Evolutionary conservation across 1,284 basidiomycete genomes (phyloP), one percentile per base, ranked within the genome.

Genomic region (Fomitopsis palustris): DNA sequence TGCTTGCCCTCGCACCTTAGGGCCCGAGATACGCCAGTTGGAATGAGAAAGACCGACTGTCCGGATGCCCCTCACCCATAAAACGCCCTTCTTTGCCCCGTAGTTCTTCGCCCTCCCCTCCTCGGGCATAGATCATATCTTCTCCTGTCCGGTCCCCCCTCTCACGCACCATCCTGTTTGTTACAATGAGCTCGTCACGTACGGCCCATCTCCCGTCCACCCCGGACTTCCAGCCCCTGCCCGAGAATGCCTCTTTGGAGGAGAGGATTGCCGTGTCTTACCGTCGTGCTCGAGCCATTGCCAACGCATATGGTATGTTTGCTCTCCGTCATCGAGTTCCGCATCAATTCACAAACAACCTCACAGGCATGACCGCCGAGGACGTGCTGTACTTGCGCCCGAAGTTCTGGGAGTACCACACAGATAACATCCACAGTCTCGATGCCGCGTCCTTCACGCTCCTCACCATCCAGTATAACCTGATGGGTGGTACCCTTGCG

Each of bases 381-480:
- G 73, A 74, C 56, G 56, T 75, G 16, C 54, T 60, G n/a, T 51
- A 56, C 23, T 54, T 69, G 19, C 62, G 64, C 1, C 59, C 62
- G 17, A 68, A 67, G 51, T 77, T 73, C 57, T 77, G 75, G 74
- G 56, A 64, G 4, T 57, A 73, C 39, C 73, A 76, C 47, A 57
- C 56, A 1, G 70, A 76, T 62, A 69, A 68, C 6, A 72, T 76
- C 27, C 39, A 63, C 16, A 39, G 49, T 4, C 35, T 71, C n/a
- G 76, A 77, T 57, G 72, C 67, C 23, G 74, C 71, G 2, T 69
- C 71, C 0, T 47, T 62, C 7, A 74, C 69, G 3, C 51, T 71
- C 1, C 56, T 75, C 23, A 75, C 73, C 1, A 74, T 78, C 23
- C 78, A 79, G 31, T 71, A 72, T 56, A 78, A 78, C 53, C 67